Conservation (phyloP, 106 monocot species). For the Acorus calamus region DNA sequence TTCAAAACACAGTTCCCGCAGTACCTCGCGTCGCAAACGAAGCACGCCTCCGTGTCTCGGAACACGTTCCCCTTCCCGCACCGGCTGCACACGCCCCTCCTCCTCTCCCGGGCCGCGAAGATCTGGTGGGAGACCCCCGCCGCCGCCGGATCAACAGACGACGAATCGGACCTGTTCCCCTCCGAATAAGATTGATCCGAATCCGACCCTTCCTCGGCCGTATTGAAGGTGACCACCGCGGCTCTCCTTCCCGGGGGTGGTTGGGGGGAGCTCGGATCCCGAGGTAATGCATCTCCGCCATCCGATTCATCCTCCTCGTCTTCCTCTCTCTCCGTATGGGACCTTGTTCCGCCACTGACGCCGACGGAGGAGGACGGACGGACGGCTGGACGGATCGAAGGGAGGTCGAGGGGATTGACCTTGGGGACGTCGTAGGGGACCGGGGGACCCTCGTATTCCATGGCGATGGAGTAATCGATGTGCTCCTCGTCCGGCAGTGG, state of each 20-base stretch:
- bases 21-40: slow-evolving; percentile 19
- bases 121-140: background rate
- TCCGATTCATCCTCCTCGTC: background rate
- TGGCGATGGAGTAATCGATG: slow-evolving; percentile 41
- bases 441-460: slow-evolving; percentile 22
- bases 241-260: background rate
- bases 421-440: slow-evolving; percentile 10
- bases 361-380: background rate
- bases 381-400: background rate
- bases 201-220: background rate
- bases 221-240: slow-evolving; percentile 8
- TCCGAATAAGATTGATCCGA: background rate
- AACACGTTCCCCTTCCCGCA: slow-evolving; percentile 19
- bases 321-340: background rate
- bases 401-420: slow-evolving; percentile 6
- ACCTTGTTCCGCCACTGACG: too few species aligned
- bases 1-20: slow-evolving; percentile 19
- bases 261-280: background rate
- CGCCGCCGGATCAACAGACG: background rate
- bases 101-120: slow-evolving; percentile 4
- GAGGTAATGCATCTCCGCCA: background rate
- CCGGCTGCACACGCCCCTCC: slow-evolving; percentile 18
- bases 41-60: slow-evolving; percentile 17
- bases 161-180: background rate
- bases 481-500: slow-evolving; percentile 41